Base-by-base conservation (phyloP, 2,329 filamentous ascomycete genomes). In the Elsinoe ampelina region DNA sequence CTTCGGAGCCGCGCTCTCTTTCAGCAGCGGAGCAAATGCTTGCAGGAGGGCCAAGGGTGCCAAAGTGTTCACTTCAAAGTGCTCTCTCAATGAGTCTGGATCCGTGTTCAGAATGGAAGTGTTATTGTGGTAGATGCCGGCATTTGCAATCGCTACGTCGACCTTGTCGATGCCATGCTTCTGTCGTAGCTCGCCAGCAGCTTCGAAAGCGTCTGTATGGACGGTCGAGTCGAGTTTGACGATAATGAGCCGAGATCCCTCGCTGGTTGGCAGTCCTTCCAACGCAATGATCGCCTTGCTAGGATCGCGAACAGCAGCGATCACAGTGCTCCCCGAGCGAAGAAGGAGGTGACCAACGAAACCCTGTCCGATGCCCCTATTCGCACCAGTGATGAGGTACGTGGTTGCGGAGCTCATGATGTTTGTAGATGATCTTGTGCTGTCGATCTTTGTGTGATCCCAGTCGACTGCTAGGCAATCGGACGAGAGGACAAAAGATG, bases 21-120 rank as follows among this genome's bases (percentile, higher is more conserved):
- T 32, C 45, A 80, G 61, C 2, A 80, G 62, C 1, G 70, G 67
- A 10, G 67, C 65, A 5, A 68, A 68, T 1, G 75, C 76, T 61
- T 77, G 75, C 64, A 75, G 79, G 1, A 79, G 67, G 2, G 63
- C 51, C 0, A 79, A 59, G 2, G 72, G 64, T 2, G 73, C 74
- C 19, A 71, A 61, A 6, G 58, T 61, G 57, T 73, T 73, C 34
- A 68, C 63, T 5, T 66, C 60, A 26, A 70, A 59, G 54, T 72
- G 68, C n/a, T 64, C 58, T 10, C 57, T 43, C 0, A 75, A 17
- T 57, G 20, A 45, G 60, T 62, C 5, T 61, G 57, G 12, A 65
- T 58, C 22, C 67, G 57, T 7, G 62, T 38, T 26, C 61, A 45
- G 41, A n/a, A 45, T 26, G 3, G 41, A 45, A 58, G 54, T 17